Conservation (phyloP, 208 protist species). For the Trypanosoma rangeli region DNA sequence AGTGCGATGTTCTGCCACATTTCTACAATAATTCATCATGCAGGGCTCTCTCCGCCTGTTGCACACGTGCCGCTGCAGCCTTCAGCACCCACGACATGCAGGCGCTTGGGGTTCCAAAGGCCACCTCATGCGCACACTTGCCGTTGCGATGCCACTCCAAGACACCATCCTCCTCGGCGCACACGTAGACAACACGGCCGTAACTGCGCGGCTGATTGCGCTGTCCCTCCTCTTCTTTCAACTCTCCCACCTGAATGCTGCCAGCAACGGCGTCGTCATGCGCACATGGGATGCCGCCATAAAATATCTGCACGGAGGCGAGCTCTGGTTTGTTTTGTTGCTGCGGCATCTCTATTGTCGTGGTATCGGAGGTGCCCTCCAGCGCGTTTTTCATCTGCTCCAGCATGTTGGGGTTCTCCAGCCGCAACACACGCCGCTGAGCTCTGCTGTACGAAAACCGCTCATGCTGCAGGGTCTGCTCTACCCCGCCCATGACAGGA, state of each 20-base stretch:
- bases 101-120: conserved; percentile 76
- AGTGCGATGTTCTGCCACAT: background rate
- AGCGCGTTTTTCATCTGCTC: conserved; percentile 32
- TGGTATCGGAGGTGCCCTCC: conserved; percentile 10
- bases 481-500: conserved; percentile 45
- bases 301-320: conserved; percentile 44
- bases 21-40: conserved; percentile 3
- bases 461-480: conserved; percentile 28
- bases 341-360: conserved; percentile 21
- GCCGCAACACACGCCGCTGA: conserved; percentile 22
- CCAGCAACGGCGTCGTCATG: background rate
- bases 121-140: conserved; percentile 66
- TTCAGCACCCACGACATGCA: conserved; percentile 57
- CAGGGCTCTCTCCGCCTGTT: conserved; percentile 8
- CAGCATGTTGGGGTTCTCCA: conserved; percentile 7
- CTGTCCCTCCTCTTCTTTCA: conserved; percentile 1
- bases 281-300: conserved; percentile 44
- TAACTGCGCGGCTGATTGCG: background rate
- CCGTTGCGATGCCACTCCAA: conserved; percentile 67
- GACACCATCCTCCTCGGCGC: conserved; percentile 47
- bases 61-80: conserved; percentile 22
- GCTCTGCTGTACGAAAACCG: conserved; percentile 29
- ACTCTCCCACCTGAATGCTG: conserved; percentile 1
- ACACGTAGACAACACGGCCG: conserved; percentile 38
- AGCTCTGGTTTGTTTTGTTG: conserved; percentile 47